Conservation (phyloP, 768 basidiomycete species). For the Royoungia palumana region DNA sequence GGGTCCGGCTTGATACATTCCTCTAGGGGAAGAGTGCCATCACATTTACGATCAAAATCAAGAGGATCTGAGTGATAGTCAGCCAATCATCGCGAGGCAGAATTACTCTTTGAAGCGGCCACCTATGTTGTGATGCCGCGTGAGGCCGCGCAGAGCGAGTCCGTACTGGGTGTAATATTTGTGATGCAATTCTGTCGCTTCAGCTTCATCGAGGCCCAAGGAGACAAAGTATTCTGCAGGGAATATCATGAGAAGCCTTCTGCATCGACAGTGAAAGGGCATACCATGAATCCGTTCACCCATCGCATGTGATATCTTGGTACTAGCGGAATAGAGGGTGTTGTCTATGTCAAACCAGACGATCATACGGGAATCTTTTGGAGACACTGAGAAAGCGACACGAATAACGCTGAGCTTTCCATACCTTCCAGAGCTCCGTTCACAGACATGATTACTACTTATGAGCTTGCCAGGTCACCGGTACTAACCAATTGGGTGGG, state of each 20-base stretch:
- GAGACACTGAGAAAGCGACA: not conserved
- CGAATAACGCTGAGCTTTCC: not conserved
- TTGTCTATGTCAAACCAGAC: conserved; percentile 89
- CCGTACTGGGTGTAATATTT: conserved; percentile 80
- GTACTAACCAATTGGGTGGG: not conserved
- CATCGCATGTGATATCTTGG: conserved; percentile 77
- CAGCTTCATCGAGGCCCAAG: conserved; percentile 63
- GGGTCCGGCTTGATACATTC: conserved; percentile 69
- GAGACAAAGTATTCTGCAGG: conserved; percentile 67
- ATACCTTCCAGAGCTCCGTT: conserved; percentile 26
- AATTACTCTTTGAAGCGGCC: conserved; percentile 1
- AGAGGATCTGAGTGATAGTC: conserved; percentile 58
- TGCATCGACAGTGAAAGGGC: conserved; percentile 4
- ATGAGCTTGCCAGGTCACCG: too few relatives aligned
- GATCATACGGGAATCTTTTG: conserved; percentile 53
- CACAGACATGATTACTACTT: conserved; percentile 24
- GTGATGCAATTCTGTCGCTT: conserved; percentile 65
- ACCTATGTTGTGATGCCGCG: conserved; percentile 76
- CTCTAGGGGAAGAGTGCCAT: conserved; percentile 80
- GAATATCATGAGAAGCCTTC: not conserved
- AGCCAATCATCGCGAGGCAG: not conserved
- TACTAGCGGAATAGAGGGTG: conserved; percentile 76
- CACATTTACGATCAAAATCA: conserved; percentile 82
- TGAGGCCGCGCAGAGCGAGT: conserved; percentile 75
- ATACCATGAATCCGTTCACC: conserved; percentile 72